A percentile compares a stretch with the other conserved stretches of the same genome.
Evolutionary conservation across 192 early-diverging fungal species (phyloP).

Genomic region (Coemansia sp.): DNA sequence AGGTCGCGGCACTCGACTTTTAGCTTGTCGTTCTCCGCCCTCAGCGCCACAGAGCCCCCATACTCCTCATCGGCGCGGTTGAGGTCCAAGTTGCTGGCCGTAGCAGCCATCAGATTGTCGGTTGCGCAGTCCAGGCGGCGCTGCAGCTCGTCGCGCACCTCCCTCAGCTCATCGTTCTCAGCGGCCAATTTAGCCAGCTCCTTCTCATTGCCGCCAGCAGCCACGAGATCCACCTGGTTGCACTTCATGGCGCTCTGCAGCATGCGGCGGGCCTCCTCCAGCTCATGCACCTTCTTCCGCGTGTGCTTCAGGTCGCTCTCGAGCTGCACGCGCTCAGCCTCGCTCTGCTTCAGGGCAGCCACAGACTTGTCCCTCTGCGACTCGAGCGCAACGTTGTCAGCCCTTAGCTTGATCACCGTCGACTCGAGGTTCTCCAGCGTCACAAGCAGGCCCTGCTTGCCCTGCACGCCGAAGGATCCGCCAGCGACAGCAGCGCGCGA

Average conservation of each 20-base stretch:
- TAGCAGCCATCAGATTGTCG: conserved; percentile 25
- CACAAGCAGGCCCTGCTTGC: conserved; percentile 5
- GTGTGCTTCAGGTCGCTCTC: conserved; percentile 29
- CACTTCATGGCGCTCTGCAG: conserved; percentile 46
- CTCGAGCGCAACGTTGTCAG: conserved; percentile 12
- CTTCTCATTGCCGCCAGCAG: conserved; percentile 17
- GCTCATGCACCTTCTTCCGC: conserved; percentile 23
- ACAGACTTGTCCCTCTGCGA: conserved; percentile 11
- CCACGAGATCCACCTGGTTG: conserved; percentile 16
- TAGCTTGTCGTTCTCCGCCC: conserved; percentile 38
- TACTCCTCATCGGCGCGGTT: conserved; percentile 8
- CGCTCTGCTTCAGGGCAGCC: conserved; percentile 16
- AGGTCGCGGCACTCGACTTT: conserved; percentile 30
- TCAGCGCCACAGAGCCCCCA: conserved; percentile 25
- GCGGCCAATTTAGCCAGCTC: conserved; percentile 26
- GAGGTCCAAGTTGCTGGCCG: conserved; percentile 19
- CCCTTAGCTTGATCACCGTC: neutral
- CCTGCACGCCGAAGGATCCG: neutral
- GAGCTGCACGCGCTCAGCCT: conserved; percentile 18
- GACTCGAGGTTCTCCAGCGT: conserved; percentile 13
- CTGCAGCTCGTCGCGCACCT: conserved; percentile 36
- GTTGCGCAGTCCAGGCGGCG: conserved; percentile 33
- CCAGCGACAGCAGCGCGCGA: neutral
- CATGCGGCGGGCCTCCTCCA: conserved; percentile 39
- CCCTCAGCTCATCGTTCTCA: conserved; percentile 42